Conservation (phyloP, 1,284 basidiomycete genomes). For the Ceratobasidium papillatum region DNA sequence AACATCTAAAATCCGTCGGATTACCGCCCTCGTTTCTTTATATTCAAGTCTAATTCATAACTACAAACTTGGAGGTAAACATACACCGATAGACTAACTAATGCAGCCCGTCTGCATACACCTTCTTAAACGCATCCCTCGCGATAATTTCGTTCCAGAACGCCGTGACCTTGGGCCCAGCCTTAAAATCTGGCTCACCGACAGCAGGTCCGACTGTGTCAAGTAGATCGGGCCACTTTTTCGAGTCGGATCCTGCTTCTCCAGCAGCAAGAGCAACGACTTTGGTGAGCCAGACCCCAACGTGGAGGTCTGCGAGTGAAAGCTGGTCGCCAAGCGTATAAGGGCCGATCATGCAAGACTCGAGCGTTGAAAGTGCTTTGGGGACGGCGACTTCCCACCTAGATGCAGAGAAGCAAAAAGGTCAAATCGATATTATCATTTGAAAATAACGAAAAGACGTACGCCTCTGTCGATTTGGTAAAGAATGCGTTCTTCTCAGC, state of each 20-base stretch:
- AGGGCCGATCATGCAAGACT: constrained; percentile 45
- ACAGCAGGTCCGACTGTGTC: constrained; percentile 26
- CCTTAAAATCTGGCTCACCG: constrained; percentile 40
- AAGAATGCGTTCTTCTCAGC: constrained; percentile 50
- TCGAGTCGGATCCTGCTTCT: constrained; percentile 50
- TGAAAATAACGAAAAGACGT: not conserved
- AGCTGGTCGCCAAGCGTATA: constrained; percentile 64
- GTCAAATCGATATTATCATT: not conserved
- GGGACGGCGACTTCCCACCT: constrained; percentile 41
- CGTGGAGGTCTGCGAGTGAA: constrained; percentile 81
- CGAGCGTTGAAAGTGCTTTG: constrained; percentile 52
- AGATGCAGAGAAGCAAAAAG: not conserved
- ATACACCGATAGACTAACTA: not conserved
- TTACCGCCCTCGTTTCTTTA: not conserved
- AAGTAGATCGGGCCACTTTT: constrained; percentile 47
- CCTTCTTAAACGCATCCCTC: constrained; percentile 53
- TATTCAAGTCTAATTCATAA: not conserved
- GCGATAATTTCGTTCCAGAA: constrained; percentile 55
- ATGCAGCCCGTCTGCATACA: constrained; percentile 45
- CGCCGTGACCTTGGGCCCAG: constrained; percentile 51
- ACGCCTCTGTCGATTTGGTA: constrained; percentile 50
- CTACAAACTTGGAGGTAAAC: not conserved
- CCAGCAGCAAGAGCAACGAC: constrained; percentile 69
- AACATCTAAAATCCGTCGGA: too few species aligned
- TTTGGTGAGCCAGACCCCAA: constrained; percentile 78